Base-by-base conservation (phyloP, 2,329 filamentous ascomycete genomes). In the Alternaria sp. region DNA sequence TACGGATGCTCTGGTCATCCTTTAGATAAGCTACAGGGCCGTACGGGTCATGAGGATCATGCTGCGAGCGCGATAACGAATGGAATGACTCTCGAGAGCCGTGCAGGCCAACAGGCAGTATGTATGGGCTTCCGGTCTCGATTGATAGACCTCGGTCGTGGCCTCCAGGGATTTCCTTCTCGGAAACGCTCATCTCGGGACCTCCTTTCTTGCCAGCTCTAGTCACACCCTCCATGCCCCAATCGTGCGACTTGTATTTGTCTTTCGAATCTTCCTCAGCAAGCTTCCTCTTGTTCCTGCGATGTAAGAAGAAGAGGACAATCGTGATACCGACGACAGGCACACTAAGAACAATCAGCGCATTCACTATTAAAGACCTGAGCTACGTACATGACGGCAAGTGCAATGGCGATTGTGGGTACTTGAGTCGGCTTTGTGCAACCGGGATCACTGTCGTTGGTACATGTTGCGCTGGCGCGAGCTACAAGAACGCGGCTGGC, bases 171-270 rank as follows among this genome's bases (percentile, higher is more conserved):
- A 76, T 53, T 41, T 74, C 62, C 67, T 83, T 82, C 64, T 84
- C 80, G 12, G 89, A 89, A 73, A 92, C 85, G 27, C 82, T 85
- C 84, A 88, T 82, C 79, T 89, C 80, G 66, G 83, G 80, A 48
- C 77, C 54, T 18, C 54, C 72, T 53, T 73, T 70, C 55, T 71
- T 73, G 22, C 66, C 71, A 60, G 75, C 74, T 66, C 74, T 78
- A 53, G 74, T 74, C 60, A 83, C 82, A 57, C 74, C 65, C 58
- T 90, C 92, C 74, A 97, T 80, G 36, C 95, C 95, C 75, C 97
- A 99, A 78, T 99, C 95, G 74, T 98, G 85, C 0, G 93, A 95
- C 74, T 91, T 94, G 79, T 96, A 92, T 68, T 92, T 92, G 78
- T 97, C 94, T 64, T 91, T 88, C 18, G 86, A 85, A 80, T 99